A percentile compares a stretch with the other conserved stretches of the same genome.
These are phyloP conservation scores for Xylaria sp. DNA, from an alignment of 2,329 filamentous ascomycete species.

Conservation along the genomic window DNA sequence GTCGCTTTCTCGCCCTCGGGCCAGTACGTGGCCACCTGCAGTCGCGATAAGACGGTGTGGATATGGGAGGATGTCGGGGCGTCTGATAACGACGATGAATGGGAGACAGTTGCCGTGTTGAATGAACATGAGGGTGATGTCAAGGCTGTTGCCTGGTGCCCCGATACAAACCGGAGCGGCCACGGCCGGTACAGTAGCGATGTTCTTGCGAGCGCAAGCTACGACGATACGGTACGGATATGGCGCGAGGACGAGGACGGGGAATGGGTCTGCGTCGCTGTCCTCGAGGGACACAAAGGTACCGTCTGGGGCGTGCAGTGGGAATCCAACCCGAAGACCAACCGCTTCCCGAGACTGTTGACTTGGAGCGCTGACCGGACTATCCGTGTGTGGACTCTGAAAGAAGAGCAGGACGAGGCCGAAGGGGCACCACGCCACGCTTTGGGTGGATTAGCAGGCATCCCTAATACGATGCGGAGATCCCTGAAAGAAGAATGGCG, in stretches of 20 bases:
- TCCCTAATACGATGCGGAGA: conserved; percentile 91
- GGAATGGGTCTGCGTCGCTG: conserved; percentile 91
- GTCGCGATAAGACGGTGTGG: conserved; percentile 94
- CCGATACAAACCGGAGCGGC: conserved; percentile 65
- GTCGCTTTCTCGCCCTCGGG: conserved; percentile 80
- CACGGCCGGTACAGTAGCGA: conserved; percentile 68
- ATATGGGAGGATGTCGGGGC: conserved; percentile 93
- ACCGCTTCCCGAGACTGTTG: conserved; percentile 71
- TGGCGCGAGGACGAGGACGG: conserved; percentile 90
- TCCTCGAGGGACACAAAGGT: conserved; percentile 81
- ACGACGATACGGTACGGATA: conserved; percentile 89
- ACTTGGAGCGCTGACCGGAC: conserved; percentile 88
- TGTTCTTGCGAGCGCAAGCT: conserved; percentile 88
- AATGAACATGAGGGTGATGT: conserved; percentile 96
- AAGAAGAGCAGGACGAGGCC: conserved; percentile 63
- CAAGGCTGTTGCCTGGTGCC: conserved; percentile 93
- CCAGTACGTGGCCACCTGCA: conserved; percentile 87
- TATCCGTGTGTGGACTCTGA: conserved; percentile 81
- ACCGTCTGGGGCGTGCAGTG: conserved; percentile 93
- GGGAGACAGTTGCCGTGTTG: conserved; percentile 94
- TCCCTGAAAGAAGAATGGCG: conserved; percentile 84
- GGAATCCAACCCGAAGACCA: conserved; percentile 61
- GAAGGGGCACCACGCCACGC: conserved; percentile 52
- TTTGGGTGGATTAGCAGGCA: conserved; percentile 63
- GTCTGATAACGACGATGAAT: conserved; percentile 86